These are phyloP conservation scores for Saturnispora saitoi DNA, from an alignment of 805 yeast species.

Conservation along the genomic window DNA sequence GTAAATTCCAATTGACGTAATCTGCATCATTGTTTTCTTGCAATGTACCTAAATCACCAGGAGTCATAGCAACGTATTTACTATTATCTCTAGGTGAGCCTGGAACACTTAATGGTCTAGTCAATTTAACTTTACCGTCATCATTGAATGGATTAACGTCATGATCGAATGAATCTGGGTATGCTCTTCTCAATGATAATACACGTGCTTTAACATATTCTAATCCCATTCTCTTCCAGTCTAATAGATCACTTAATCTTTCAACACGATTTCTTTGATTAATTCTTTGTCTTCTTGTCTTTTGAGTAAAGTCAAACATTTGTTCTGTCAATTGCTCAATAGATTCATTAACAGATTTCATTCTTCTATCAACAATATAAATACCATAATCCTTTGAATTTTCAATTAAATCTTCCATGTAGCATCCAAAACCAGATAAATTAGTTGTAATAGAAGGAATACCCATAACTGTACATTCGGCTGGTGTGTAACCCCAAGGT, in stretches of 20 bases:
- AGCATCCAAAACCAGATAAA: conserved; percentile 94
- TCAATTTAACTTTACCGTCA: conserved; percentile 51
- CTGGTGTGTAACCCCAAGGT: conserved; percentile 99
- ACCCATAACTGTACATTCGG: conserved; percentile 99
- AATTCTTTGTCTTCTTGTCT: conserved; percentile 93
- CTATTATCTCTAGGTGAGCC: conserved; percentile 82
- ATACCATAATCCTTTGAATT: conserved; percentile 93
- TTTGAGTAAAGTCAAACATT: conserved; percentile 81
- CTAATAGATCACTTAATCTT: conserved; percentile 82
- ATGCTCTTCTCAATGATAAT: conserved; percentile 84
- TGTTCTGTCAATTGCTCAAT: conserved; percentile 82
- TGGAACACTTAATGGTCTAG: conserved; percentile 93
- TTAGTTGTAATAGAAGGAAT: conserved; percentile 96
- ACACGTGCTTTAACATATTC: conserved; percentile 94
- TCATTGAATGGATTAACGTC: conserved; percentile 33
- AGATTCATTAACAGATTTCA: conserved; percentile 86
- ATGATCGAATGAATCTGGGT: conserved; percentile 68
- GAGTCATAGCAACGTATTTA: conserved; percentile 67
- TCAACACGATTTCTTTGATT: conserved; percentile 97
- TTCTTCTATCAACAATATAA: conserved; percentile 90
- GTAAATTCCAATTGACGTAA: conserved; percentile 52
- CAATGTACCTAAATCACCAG: conserved; percentile 94
- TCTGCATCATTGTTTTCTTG: conserved; percentile 88
- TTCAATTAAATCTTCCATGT: conserved; percentile 96
- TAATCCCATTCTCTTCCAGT: conserved; percentile 97